Conservation (phyloP, 148 eudicot genomes). For the Suaeda aralocaspica region DNA sequence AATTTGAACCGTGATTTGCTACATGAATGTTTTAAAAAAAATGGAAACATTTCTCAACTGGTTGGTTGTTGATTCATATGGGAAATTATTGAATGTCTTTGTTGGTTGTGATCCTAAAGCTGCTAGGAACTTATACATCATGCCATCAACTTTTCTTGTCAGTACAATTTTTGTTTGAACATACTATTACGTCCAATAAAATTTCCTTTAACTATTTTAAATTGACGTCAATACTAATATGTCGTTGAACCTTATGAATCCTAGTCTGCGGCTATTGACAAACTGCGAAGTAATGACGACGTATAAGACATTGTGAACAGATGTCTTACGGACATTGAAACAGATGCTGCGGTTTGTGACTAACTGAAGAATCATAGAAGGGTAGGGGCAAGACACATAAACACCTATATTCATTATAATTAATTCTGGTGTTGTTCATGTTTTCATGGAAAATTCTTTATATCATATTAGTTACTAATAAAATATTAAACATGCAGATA, state of each 20-base stretch:
- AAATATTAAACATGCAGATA: too few species aligned
- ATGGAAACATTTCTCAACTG: neutral
- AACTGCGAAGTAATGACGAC: neutral
- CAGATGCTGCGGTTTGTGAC: neutral
- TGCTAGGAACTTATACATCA: neutral
- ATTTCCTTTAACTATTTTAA: neutral
- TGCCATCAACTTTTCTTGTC: neutral
- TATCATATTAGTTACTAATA: too few species aligned
- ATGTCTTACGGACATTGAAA: neutral
- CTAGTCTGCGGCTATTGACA: neutral
- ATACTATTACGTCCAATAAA: neutral
- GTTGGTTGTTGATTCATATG: neutral
- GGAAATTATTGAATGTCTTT: too few species aligned
- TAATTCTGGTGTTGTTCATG: too few species aligned
- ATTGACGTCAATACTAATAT: neutral
- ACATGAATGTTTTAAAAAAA: neutral
- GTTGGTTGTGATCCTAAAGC: neutral
- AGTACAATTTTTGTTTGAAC: neutral
- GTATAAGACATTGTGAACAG: neutral
- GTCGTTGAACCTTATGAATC: neutral
- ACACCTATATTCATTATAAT: too few species aligned
- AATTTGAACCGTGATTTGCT: neutral
- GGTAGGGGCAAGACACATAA: neutral
- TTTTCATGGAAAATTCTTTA: too few species aligned
- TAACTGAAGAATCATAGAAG: neutral